Conservation (phyloP, 768 basidiomycete species). For the Suillus subluteus region DNA sequence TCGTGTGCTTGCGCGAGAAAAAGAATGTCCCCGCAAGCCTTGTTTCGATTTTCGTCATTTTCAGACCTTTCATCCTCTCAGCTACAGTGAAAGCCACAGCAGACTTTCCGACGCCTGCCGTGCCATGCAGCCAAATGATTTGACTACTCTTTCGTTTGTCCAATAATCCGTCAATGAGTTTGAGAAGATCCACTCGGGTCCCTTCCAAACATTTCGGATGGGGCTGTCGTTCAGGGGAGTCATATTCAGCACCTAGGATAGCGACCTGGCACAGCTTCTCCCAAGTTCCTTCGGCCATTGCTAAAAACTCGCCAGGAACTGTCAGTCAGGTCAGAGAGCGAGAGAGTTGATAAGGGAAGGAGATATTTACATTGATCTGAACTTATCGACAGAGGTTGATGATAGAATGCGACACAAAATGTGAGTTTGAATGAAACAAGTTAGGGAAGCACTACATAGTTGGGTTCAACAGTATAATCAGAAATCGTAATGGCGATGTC, state of each 20-base stretch:
- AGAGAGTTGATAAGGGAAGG: not conserved
- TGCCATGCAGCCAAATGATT: slow-evolving; percentile 2
- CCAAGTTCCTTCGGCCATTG: not conserved
- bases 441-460: not conserved
- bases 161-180: not conserved
- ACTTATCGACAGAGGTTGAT: not conserved
- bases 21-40: slow-evolving; percentile 4
- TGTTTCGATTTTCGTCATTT: not conserved
- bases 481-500: not conserved
- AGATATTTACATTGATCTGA: not conserved
- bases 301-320: not conserved
- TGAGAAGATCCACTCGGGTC: not conserved
- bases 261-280: not conserved
- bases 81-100: slow-evolving; percentile 5
- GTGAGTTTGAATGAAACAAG: not conserved
- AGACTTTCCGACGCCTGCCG: not conserved
- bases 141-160: not conserved
- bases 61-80: not conserved
- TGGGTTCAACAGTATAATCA: no score
- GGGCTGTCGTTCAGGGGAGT: slow-evolving; percentile 1
- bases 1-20: not conserved
- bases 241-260: not conserved
- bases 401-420: not conserved
- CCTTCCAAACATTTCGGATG: slow-evolving; percentile 2
- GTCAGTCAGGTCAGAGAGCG: not conserved